Evolutionary conservation across 1,284 basidiomycete genomes (phyloP), one percentile per base, ranked within the genome.

Genomic region (Marasmius fiardii): DNA sequence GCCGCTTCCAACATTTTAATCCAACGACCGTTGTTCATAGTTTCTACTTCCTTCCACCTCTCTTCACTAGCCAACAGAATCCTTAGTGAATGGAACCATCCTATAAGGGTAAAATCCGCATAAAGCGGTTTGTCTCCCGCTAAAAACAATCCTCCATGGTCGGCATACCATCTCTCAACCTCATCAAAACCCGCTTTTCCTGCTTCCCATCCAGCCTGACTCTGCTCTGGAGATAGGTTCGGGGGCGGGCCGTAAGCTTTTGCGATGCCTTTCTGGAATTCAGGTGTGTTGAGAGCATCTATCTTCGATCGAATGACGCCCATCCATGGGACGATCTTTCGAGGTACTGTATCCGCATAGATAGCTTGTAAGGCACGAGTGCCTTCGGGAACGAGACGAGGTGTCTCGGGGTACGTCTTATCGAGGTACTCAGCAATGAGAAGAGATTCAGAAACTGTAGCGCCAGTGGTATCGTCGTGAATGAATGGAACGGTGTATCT

Each of bases 401-500:
- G 74, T 0, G 68, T 70, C 21, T 70, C 64, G 0, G 76, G 74
- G 59, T 78, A 80, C 2, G 70, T 69, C 12, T 66, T 60, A 49
- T 81, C 79, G 23, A 81, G 63, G 60, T 79, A 79, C 14, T 67
- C 61, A 0, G 74, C 68, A 50, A 79, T 78, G 24, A 64, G 61
- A 12, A 61, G 43, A 1, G 74, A 77, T 21, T 77, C 74, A 5
- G 67, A 53, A 20, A 78, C 43, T 53, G 16, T n/a, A 10, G 28
- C 28, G 28, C 28, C 39, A 7, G 39, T 41, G 16, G 4, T 41
- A 4, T 41, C 20, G 7, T 41, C 39, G 4, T 41, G 39, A 41
- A 41, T 41, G 39, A 41, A 41, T 4, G 39, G 39, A 41, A 41
- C 39, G 14, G 39, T 41, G 39, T 41, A 41, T 41, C 1, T 41